Evolutionary conservation across 2,329 filamentous ascomycete genomes (phyloP), one percentile per base, ranked within the genome.

Genomic region (Arthroderma sp.): DNA sequence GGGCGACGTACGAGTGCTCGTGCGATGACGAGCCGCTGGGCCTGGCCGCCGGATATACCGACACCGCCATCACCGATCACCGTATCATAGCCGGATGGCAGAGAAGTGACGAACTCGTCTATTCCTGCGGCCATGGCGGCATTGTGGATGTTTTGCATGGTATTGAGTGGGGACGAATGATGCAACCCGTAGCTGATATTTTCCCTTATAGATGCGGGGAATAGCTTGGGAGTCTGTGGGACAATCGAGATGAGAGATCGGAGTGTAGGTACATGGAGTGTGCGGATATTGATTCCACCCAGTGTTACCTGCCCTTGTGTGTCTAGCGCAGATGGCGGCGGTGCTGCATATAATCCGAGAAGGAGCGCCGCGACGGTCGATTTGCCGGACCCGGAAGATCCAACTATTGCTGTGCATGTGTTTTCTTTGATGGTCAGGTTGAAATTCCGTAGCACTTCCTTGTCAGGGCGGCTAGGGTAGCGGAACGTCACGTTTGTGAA

Each of bases 381-480:
- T 64, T 98, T 96, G 1, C 91, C 89, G n/a, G 82, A 85, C 0
- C 91, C 89, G 0, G 87, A 94, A 1, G 75, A 67, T 1, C 89
- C 88, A 2, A 93, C 86, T 15, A 96, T 77, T 2, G 85, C 86
- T 0, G 80, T 80, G 52, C 77, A 83, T 3, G 74, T 77, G 22
- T 80, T 78, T 0, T 73, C 61, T 1, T 69, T 58, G 42, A 95
- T 75, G 0, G 63, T 66, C 5, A 94, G 66, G n/a, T 70, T 78
- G n/a, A 94, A 60, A 22, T 75, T 67, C 6, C 70, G 68, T 1
- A 95, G 67, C 0, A 85, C 75, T 1, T 59, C 56, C 0, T 66
- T 66, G 1, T 67, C 60, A 0, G 71, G 70, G 0, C 72, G 68
- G 2, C 71, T 69, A 0, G 83, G 81, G 55, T 94, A 94, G 0